Base-by-base conservation (phyloP, 352 stramenopile genomes). In the Phytophthora sp. region DNA sequence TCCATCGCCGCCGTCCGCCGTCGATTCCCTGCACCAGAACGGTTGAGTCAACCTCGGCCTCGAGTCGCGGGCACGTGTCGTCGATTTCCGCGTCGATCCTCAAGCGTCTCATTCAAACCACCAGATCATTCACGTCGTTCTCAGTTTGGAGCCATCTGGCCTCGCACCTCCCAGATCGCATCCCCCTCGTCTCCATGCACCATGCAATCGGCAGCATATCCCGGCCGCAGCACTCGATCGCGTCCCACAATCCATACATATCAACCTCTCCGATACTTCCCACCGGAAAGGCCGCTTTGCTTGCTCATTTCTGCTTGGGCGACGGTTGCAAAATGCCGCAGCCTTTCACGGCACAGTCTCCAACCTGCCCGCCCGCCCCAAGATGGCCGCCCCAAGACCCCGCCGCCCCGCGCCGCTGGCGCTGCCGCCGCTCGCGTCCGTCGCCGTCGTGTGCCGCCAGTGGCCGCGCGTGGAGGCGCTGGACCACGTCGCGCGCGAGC, bases 401-500 rank as follows among this genome's bases (percentile, higher is more conserved):
- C 52, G 27, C 21, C 37, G 28, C 17, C 35, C 34, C 6, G 17
- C 34, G 5, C 46, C 17, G 3, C 37, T 27, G 17, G 43, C 34
- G 10, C 23, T 27, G 5, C 46, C 17, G 3, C 37, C 35, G 17
- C 48, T 80, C 39, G 17, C 52, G 2, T 61, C 45, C 12, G 68
- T 77, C 15, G 32, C 53, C 11, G 56, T 70, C 35, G 37, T 74
- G 15, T 50, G 37, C 11, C 59, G 60, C 17, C 45, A 62, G 7
- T 48, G 32, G 15, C 60, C 60, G 11, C 32, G 27, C 17, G 48
- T 80, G 21, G 68, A 62, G 13, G 68, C 72, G 18, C 55, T 77
- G 28, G 59, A 70, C 30, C 72, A 81, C 49, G 51, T 79, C 12
- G 54, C 51, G 10, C 38, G 32, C 3, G 32, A 60, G 13, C 24